phyloP scores from a whole-genome alignment of 2,329 filamentous ascomycete species.

The Mycosphaerella sp. region DNA sequence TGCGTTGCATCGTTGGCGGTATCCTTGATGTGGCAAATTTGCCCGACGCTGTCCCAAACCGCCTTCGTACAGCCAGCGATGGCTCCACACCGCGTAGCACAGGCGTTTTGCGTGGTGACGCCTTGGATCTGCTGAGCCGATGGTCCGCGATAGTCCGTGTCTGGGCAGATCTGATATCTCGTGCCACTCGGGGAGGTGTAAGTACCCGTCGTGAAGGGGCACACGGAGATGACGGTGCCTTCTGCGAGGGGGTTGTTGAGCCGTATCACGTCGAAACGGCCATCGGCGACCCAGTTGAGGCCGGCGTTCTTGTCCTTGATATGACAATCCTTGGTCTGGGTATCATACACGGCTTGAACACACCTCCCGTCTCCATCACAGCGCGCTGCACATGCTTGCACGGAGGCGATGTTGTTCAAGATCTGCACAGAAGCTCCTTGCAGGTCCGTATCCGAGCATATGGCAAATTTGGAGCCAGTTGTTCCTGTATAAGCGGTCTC shows the following conservation, averaged over 20 bases:
- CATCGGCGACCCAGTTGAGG: conserved; percentile 2
- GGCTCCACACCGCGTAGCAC: conserved; percentile 2
- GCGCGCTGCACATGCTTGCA: too few relatives aligned
- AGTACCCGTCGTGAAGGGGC: conserved; percentile 2
- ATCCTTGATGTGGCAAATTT: conserved; percentile 4
- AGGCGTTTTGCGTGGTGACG: neutral
- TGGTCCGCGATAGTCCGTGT: conserved; percentile 1
- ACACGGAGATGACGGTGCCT: conserved; percentile 3
- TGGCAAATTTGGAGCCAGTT: too few relatives aligned
- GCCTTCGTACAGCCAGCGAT: conserved; percentile 10
- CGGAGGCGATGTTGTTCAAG: too few relatives aligned
- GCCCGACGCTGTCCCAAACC: neutral
- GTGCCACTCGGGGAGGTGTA: conserved; percentile 3
- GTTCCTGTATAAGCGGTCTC: too few relatives aligned
- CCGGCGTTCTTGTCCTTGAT: conserved; percentile 10
- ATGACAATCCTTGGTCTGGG: conserved; percentile 7
- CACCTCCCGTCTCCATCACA: too few relatives aligned
- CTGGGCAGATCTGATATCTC: conserved; percentile 4
- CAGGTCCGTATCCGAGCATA: too few relatives aligned
- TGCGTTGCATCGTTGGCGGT: too few relatives aligned
- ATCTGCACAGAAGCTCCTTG: too few relatives aligned
- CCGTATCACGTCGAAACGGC: conserved; percentile 2
- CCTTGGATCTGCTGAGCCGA: neutral
- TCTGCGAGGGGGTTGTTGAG: neutral
- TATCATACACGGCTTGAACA: conserved; percentile 12